Evolutionary conservation across 129 eudicot species (phyloP), one percentile per base, ranked within the genome.

Genomic region (Gnaphalium uliginosum): DNA sequence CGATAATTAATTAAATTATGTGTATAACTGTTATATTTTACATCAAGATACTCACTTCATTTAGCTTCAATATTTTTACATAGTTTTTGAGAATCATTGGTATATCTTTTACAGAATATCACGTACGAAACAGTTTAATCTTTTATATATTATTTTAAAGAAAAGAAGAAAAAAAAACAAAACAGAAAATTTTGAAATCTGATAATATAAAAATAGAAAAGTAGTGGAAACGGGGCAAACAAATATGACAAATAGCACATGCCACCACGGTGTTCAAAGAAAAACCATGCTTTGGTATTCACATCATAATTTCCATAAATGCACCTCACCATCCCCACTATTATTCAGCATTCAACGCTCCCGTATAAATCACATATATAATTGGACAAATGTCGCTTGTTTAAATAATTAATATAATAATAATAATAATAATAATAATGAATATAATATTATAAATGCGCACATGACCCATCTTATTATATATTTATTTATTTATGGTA

Each of bases 261-360:
- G 80, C 41, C 56, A 37, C 57, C 57, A 76, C 80, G 57, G 58
- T 76, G 27, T 50, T 65, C 73, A 37, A 76, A 66, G 57, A 66
- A 66, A 76, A 66, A 76, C 73, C 66, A 66, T 32, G 66, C 80
- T 66, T 66, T 23, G 80, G 65, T 66, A 50, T 54, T 53, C 65
- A 11, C 68, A 4, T 29, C 21, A 14, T 13, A 72, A 19, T 72
- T 72, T 72, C 53, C 30, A 29, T 67, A 68, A 76, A 66, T 76
- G 68, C 74, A 76, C 67, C 57, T 30, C 73, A 66, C 73, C 80
- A 1, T 23, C 80, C 79, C 79, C 66, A 51, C 32, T 9, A 39
- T 39, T 39, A 39, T 39, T 39, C 46, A 39, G 29, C 62, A 39
- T 39, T 39, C 46, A 39, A 48, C 62, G 27, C 78, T 22, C 59